Percentiles rank a stretch among this genome's conserved stretches.
Evolutionary conservation across 495 filamentous ascomycete genomes (phyloP).

Genomic region (Pyronema domesticum): DNA sequence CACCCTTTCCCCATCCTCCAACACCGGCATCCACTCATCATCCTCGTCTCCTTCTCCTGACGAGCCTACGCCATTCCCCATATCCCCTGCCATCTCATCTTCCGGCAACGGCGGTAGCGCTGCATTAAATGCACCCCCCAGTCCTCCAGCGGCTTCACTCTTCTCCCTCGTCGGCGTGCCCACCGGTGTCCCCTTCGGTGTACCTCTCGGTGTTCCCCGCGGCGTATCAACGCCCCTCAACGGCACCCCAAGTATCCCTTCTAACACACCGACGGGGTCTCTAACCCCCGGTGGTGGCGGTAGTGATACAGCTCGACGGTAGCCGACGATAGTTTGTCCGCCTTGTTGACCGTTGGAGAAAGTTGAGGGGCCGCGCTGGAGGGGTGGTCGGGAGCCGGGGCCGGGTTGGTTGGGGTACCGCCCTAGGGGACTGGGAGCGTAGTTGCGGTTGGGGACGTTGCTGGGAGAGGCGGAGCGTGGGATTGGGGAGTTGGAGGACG

Average conservation of each 20-base stretch:
- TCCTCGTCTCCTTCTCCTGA: conserved; percentile 7
- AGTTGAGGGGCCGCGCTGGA: conserved; percentile 40
- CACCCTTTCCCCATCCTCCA: conserved; percentile 41
- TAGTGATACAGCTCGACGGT: conserved; percentile 34
- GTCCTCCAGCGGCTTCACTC: too few relatives aligned
- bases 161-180: too few relatives aligned
- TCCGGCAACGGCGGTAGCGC: too few relatives aligned
- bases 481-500: neutral
- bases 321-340: conserved; percentile 26
- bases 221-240: conserved; percentile 14
- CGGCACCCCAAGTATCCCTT: conserved; percentile 45
- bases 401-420: neutral
- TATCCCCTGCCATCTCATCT: too few relatives aligned
- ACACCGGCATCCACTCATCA: conserved; percentile 7
- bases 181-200: too few relatives aligned
- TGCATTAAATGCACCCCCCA: too few relatives aligned
- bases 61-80: too few relatives aligned
- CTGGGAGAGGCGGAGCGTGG: neutral
- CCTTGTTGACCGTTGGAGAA: conserved; percentile 33
- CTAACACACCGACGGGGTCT: conserved; percentile 58
- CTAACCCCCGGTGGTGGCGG: conserved; percentile 35
- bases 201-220: too few relatives aligned
- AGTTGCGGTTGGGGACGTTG: neutral
- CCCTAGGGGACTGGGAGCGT: conserved; percentile 1
- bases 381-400: conserved; percentile 34